These are phyloP conservation scores for Boletus edulis DNA, from an alignment of 768 basidiomycete genomes.

Conservation along the genomic window DNA sequence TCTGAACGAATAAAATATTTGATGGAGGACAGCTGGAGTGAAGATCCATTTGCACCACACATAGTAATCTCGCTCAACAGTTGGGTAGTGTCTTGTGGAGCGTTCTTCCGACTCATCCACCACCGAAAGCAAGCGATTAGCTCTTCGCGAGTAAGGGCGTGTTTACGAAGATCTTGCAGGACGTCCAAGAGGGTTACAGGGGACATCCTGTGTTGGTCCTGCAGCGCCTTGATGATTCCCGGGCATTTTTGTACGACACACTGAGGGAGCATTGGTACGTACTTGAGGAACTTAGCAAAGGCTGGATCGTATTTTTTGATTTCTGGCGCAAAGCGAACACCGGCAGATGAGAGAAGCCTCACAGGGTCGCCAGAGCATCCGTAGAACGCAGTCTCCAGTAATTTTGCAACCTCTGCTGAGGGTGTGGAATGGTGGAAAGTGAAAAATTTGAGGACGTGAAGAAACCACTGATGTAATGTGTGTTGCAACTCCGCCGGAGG, in stretches of 20 bases:
- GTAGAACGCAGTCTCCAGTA: constrained; percentile 78
- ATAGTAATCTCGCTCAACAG: constrained; percentile 72
- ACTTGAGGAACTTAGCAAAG: constrained; percentile 70
- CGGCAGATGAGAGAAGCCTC: constrained; percentile 64
- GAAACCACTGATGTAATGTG: neutral
- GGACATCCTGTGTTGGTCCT: constrained; percentile 60
- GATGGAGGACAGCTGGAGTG: constrained; percentile 54
- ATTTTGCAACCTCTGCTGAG: constrained; percentile 63
- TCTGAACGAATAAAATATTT: constrained; percentile 61
- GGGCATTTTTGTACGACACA: constrained; percentile 50
- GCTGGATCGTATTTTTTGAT: constrained; percentile 71
- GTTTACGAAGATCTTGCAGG: constrained; percentile 61
- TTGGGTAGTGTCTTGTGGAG: constrained; percentile 25
- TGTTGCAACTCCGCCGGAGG: neutral
- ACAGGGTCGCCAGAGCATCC: constrained; percentile 38
- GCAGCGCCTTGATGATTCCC: constrained; percentile 57
- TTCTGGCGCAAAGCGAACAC: constrained; percentile 56
- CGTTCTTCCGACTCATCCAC: constrained; percentile 49
- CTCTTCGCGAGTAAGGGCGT: constrained; percentile 67
- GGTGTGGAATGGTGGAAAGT: constrained; percentile 49
- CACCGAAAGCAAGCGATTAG: constrained; percentile 66
- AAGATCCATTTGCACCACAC: constrained; percentile 40
- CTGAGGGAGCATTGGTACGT: constrained; percentile 67
- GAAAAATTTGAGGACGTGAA: constrained; percentile 37
- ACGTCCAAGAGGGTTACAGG: constrained; percentile 78